Evolutionary conservation across 441 rosid genomes (phyloP).

Genomic region (Pelargonium citronellum): DNA sequence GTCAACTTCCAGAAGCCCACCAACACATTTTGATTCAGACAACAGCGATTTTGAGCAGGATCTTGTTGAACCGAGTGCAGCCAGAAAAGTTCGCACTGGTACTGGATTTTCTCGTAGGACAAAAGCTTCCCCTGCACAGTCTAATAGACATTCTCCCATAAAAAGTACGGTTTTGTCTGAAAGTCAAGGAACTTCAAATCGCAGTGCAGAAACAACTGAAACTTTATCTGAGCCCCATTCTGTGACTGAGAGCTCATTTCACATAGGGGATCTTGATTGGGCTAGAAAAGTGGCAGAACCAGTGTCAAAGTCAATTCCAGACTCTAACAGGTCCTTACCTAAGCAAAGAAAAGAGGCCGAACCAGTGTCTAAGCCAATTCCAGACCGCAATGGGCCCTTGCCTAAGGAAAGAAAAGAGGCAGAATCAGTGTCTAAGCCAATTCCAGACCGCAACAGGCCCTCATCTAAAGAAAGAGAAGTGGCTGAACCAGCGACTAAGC

Average conservation of each 20-base stretch:
- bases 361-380: no score
- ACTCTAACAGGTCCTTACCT: conserved; percentile 23
- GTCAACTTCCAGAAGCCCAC: conserved; percentile 23
- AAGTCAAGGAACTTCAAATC: conserved; percentile 7
- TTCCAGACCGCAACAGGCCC: no score
- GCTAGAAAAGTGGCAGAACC: conserved; percentile 28
- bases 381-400: no score
- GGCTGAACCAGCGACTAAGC: no score
- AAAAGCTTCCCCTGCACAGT: neutral
- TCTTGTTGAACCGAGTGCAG: conserved; percentile 23
- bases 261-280: conserved; percentile 20
- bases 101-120: conserved; percentile 35
- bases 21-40: conserved; percentile 34
- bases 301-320: conserved; percentile 28
- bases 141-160: no score
- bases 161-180: no score
- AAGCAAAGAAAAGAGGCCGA: no score
- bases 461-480: no score
- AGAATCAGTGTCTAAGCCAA: no score
- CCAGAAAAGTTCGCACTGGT: conserved; percentile 27
- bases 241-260: conserved; percentile 22
- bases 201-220: conserved; percentile 20
- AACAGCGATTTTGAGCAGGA: conserved; percentile 44
- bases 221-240: conserved; percentile 17
- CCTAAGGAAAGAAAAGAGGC: no score